Percentiles rank a stretch among this genome's conserved stretches.
Conservation (phyloP, 2,329 filamentous ascomycete genomes). For the Pseudogymnoascus pannorum region DNA sequence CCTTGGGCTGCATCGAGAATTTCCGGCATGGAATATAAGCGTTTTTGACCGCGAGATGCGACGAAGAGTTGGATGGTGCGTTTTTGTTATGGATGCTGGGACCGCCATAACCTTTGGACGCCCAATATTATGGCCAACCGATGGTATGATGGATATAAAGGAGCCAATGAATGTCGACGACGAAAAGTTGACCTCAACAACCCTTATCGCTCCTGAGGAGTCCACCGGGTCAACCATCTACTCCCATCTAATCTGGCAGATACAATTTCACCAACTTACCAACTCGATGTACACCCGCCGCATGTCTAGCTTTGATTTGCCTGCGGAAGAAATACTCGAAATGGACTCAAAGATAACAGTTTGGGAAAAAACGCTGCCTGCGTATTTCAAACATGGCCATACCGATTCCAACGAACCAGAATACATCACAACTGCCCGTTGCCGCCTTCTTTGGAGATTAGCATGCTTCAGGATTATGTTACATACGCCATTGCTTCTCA, state of each 20-base stretch:
- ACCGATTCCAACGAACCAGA: conserved; percentile 15
- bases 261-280: conserved; percentile 6
- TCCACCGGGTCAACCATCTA: conserved; percentile 15
- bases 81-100: conserved; percentile 39
- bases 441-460: not conserved
- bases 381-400: conserved; percentile 22
- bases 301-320: conserved; percentile 1
- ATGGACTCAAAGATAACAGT: conserved; percentile 27
- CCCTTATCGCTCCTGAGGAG: not conserved
- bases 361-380: conserved; percentile 24
- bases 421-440: not conserved
- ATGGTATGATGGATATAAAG: conserved; percentile 27
- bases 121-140: conserved; percentile 25
- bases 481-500: not conserved
- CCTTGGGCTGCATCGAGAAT: conserved; percentile 39
- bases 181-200: conserved; percentile 6
- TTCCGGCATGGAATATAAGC: conserved; percentile 29
- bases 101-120: conserved; percentile 39
- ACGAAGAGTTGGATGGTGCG: conserved; percentile 34
- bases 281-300: conserved; percentile 22
- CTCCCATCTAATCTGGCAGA: not conserved
- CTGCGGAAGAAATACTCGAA: conserved; percentile 26
- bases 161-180: conserved; percentile 31
- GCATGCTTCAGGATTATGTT: conserved; percentile 5
- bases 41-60: conserved; percentile 31